Evolutionary conservation across 2,329 filamentous ascomycete genomes (phyloP), one percentile per base, ranked within the genome.

Genomic region (Penicillium sp.): DNA sequence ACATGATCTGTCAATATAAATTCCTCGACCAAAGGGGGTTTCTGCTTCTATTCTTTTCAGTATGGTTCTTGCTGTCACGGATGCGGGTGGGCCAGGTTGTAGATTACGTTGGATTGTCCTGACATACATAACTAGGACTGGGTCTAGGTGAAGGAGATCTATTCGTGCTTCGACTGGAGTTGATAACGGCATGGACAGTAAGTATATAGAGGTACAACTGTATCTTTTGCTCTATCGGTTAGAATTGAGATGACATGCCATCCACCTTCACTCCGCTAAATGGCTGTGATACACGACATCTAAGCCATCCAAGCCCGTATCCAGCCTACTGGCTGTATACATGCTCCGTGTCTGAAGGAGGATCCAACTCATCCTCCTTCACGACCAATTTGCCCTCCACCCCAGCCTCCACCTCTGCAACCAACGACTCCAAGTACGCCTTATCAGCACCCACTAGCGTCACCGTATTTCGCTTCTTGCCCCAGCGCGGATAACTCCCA

Each of bases 401-500:
- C 56, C 89, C 89, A 74, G 86, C 80, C 73, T 91, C 86, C 3
- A 97, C 91, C 74, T 97, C 92, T 0, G 84, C 79, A 14, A 96
- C 85, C 63, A 97, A 77, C 54, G 87, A 88, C 74, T 97, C 92
- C 73, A 98, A 84, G 68, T 86, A 94, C 26, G 85, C 88, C 67
- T 84, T 82, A 73, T 97, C 90, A 66, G 87, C 87, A 16, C 83
- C 87, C 16, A 97, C 93, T 56, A 99, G 81, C 11, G 94, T 97
- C 52, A 98, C 92, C 0, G 93, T 95, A 77, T 98, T 98, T 65
- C 84, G 84, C 71, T 87, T 87, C 82, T 92, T 94, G 5, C 90
- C 92, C 93, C 93, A 97, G 58, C 92, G 83, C 38, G 95, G 95
- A 78, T 99, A 98, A 77, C 92, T 96, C 51, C 95, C 95, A 16